A percentile compares a stretch with the other conserved stretches of the same genome.
Evolutionary conservation across 306 rosid species (phyloP).

Genomic region (Citrullus mucosospermus): DNA sequence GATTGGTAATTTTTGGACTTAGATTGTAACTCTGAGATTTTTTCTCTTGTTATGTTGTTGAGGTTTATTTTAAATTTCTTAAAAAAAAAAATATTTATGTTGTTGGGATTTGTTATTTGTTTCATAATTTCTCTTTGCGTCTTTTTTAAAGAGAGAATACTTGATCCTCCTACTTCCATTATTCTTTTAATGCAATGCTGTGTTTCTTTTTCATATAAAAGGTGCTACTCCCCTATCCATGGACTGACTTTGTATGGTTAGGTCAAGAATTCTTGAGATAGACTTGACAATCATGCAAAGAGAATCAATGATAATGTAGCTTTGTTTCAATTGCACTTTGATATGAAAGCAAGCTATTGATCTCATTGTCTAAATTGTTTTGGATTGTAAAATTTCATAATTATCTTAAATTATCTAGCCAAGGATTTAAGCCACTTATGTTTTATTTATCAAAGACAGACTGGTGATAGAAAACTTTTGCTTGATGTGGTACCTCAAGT

Average conservation of each 20-base stretch:
- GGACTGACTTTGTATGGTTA: neutral
- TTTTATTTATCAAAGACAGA: slow-evolving; percentile 40
- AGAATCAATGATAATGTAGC: neutral
- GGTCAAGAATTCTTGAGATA: neutral
- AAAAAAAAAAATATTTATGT: neutral
- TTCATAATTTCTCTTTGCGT: neutral
- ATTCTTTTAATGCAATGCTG: neutral
- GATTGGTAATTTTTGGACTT: neutral
- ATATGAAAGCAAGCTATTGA: neutral
- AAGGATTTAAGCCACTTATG: slow-evolving; percentile 21
- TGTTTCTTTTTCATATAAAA: neutral
- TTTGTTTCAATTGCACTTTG: neutral
- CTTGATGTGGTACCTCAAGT: slow-evolving; percentile 49
- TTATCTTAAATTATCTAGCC: neutral
- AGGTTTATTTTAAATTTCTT: neutral
- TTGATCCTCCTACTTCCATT: neutral
- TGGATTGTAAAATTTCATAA: neutral
- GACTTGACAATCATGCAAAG: neutral
- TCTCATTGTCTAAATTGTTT: neutral
- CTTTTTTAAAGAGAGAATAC: neutral
- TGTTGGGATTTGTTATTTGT: neutral
- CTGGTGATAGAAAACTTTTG: slow-evolving; percentile 74
- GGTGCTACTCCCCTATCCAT: neutral
- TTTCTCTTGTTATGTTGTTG: neutral
- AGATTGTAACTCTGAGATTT: neutral